Conservation (phyloP, 345 rosid species). For the Noccaea bulbosa region DNA sequence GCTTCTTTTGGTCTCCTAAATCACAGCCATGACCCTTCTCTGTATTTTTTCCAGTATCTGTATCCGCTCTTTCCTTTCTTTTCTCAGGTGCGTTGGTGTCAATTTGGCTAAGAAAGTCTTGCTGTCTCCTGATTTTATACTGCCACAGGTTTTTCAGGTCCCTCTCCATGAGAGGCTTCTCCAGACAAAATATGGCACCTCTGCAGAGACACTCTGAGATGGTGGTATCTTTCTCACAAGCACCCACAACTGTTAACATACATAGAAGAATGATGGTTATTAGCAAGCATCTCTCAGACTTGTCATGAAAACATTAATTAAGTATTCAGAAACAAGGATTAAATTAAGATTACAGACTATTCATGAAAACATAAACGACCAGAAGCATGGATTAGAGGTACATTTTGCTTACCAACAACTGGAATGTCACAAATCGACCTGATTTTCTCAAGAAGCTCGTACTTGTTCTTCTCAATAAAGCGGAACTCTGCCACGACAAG, state of each 20-base stretch:
- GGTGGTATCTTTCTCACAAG: conserved; percentile 24
- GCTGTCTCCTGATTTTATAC: conserved; percentile 24
- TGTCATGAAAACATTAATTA: background rate
- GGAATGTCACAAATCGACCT: conserved; percentile 45
- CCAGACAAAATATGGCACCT: conserved; percentile 54
- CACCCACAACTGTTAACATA: conserved; percentile 47
- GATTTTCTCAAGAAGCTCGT: conserved; percentile 54
- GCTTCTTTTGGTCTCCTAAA: conserved; percentile 42
- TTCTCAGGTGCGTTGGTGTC: conserved; percentile 7
- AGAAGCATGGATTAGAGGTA: background rate
- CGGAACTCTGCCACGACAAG: conserved; percentile 54
- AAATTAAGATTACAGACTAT: background rate
- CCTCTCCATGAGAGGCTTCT: conserved; percentile 48
- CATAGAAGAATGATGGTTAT: conserved; percentile 22
- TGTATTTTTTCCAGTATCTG: conserved; percentile 5
- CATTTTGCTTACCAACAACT: conserved; percentile 48
- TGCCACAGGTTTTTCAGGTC: conserved; percentile 56
- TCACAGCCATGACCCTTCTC: background rate
- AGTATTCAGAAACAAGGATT: background rate
- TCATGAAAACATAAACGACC: background rate
- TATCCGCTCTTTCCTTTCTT: conserved; percentile 37
- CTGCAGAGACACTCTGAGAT: conserved; percentile 43
- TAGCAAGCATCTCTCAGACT: conserved; percentile 12
- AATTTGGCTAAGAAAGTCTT: background rate
- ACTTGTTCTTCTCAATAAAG: conserved; percentile 57